Percentiles rank a stretch among this genome's conserved stretches.
phyloP scores from a whole-genome alignment of 2,329 filamentous ascomycete species.

The Fusarium sp. region DNA sequence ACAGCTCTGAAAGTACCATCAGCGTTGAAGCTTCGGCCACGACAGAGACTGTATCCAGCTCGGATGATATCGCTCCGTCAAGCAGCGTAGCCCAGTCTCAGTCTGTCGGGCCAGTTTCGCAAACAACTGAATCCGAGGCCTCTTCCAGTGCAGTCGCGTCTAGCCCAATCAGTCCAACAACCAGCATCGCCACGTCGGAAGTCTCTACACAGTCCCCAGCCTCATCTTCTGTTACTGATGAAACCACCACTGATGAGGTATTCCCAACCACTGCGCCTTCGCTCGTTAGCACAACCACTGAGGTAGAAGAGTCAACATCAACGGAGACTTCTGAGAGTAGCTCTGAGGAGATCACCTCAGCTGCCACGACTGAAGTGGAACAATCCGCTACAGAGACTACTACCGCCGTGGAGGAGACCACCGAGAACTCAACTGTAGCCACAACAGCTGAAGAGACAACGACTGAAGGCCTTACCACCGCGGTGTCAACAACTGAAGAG shows the following conservation, averaged over 20 bases:
- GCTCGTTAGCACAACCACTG: accelerated
- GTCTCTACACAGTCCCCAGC: accelerated
- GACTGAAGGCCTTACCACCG: accelerated
- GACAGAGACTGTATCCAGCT: accelerated
- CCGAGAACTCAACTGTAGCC: background rate
- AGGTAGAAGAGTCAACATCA: background rate
- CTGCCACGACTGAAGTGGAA: background rate
- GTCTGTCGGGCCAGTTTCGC: background rate
- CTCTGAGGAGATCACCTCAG: background rate
- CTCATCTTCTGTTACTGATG: background rate
- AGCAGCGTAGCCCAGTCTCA: background rate
- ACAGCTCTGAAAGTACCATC: background rate
- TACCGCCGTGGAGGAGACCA: background rate
- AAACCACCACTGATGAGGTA: background rate
- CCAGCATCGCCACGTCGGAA: background rate
- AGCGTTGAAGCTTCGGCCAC: background rate
- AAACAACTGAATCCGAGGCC: background rate
- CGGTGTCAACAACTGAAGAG: background rate
- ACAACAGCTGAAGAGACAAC: background rate
- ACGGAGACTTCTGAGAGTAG: background rate
- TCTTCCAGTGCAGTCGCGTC: background rate
- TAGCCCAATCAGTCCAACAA: too few species aligned
- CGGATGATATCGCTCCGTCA: background rate
- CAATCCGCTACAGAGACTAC: background rate
- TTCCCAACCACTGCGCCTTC: background rate